Conservation (phyloP, 2,329 filamentous ascomycete genomes). For the Neonectria sp. region DNA sequence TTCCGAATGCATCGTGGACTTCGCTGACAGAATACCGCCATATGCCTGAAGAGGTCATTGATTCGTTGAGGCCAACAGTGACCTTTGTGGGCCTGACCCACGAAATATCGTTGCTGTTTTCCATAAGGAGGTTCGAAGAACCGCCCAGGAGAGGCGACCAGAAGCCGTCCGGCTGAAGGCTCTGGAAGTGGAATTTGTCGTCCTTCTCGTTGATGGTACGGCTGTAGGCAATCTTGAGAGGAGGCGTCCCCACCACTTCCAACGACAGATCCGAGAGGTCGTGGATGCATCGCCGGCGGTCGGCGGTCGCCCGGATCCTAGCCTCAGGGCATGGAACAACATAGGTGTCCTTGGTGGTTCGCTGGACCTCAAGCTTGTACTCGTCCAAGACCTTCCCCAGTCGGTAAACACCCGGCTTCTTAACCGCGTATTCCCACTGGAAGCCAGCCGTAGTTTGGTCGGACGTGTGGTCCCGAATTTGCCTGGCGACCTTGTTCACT, state of each 20-base stretch:
- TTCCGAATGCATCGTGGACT: conserved; percentile 92
- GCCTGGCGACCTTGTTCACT: conserved; percentile 80
- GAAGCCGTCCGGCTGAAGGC: conserved; percentile 90
- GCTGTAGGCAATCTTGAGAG: conserved; percentile 93
- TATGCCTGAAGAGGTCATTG: conserved; percentile 81
- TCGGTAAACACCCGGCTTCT: conserved; percentile 90
- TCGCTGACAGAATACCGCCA: conserved; percentile 96
- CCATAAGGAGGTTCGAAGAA: conserved; percentile 71
- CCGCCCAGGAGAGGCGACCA: conserved; percentile 81
- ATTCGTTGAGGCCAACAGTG: conserved; percentile 89
- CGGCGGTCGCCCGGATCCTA: conserved; percentile 73
- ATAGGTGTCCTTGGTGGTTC: conserved; percentile 81
- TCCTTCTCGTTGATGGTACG: conserved; percentile 88
- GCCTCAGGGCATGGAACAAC: conserved; percentile 90
- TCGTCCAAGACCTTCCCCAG: conserved; percentile 90
- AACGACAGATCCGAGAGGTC: conserved; percentile 90
- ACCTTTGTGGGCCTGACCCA: conserved; percentile 87
- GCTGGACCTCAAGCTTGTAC: conserved; percentile 93
- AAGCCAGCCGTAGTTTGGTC: conserved; percentile 74
- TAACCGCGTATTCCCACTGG: conserved; percentile 80
- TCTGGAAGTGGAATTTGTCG: conserved; percentile 91
- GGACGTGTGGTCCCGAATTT: conserved; percentile 75
- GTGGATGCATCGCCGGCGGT: conserved; percentile 82
- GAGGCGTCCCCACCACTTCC: conserved; percentile 89
- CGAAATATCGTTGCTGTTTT: conserved; percentile 77